These are phyloP conservation scores for Acanthamoeba healyi DNA, from an alignment of 208 protist genomes.

Conservation along the genomic window DNA sequence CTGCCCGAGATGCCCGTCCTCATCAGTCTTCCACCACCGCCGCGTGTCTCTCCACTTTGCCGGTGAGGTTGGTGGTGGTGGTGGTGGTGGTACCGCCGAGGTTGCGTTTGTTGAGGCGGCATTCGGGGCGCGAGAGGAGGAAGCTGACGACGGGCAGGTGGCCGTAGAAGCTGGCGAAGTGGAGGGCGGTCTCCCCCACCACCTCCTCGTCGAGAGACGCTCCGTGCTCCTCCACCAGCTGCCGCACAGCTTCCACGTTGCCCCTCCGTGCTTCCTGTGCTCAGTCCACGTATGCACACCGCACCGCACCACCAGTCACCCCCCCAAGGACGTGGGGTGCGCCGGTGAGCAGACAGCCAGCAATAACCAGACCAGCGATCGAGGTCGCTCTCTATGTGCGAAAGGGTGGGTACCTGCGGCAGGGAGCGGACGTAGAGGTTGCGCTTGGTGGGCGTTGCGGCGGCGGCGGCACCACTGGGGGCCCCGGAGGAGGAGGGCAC, in stretches of 20 bases:
- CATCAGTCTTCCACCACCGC: background rate
- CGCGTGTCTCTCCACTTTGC: no score
- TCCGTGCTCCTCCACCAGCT: constrained; percentile 31
- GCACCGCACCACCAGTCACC: background rate
- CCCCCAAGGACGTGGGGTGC: no score
- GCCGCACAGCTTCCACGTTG: constrained; percentile 14
- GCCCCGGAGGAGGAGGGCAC: no score
- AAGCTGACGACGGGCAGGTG: constrained; percentile 49
- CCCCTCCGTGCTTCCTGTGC: constrained; percentile 15
- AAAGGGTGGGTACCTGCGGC: background rate
- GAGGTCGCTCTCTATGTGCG: background rate
- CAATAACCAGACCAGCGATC: no score
- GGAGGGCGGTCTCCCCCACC: constrained; percentile 34
- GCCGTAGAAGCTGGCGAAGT: constrained; percentile 51
- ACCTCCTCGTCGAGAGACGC: background rate
- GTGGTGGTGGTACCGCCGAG: constrained; percentile 48
- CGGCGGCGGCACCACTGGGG: background rate
- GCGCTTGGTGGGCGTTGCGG: background rate
- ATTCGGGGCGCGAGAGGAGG: background rate
- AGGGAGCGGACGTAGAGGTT: constrained; percentile 25
- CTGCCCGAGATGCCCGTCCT: background rate
- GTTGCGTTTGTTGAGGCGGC: constrained; percentile 24
- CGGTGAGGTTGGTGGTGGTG: no score
- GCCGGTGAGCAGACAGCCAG: no score
- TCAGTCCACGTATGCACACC: background rate